Base-by-base conservation (phyloP, 2,329 filamentous ascomycete species). In the Clarireedia monteithiana region DNA sequence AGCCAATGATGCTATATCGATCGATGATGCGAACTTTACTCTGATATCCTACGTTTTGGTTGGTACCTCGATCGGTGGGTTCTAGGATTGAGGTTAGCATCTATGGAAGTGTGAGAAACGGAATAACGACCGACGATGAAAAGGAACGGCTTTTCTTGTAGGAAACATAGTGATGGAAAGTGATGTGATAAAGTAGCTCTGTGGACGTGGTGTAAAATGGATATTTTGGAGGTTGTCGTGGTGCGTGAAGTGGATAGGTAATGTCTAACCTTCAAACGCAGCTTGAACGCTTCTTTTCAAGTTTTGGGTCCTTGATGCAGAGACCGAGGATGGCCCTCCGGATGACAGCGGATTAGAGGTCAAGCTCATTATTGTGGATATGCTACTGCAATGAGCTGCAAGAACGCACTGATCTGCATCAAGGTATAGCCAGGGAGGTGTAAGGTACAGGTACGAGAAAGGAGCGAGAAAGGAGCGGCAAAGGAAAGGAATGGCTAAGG, bases 1-100 rank as follows among this genome's bases (percentile, higher is more conserved):
- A 99, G 45, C 94, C 94, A 56, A 99, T 86, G 66, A 99, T 94
- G 66, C 94, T 91, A 74, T 97, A 99, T 63, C 88, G 87, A 72
- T 97, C 92, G 58, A 87, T 86, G 57, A 97, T 90, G 60, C 89
- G 86, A 61, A 94, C 88, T 72, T 96, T 96, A 69, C 82, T 83
- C 68, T 84, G 81, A 68, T 86, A 87, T 14, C 74, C 73, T 12
- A 77, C 68, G 39, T 71, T 63, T 5, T 60, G 70, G 45, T 74
- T 72, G 50, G 67, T 68, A 53, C 75, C 75, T 58, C 78, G 74
- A 65, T 83, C 80, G 53, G 72, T 70, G 36, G 77, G 73, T 69
- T 84, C 81, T 84, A 69, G 57, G 58, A 64, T 51, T 40, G 26
- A 20, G 24, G 39, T 55, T 55, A 45, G 48, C 24, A 6, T 48